phyloP scores from a whole-genome alignment of 192 early-diverging fungal species.

The Dissophora ornata region DNA sequence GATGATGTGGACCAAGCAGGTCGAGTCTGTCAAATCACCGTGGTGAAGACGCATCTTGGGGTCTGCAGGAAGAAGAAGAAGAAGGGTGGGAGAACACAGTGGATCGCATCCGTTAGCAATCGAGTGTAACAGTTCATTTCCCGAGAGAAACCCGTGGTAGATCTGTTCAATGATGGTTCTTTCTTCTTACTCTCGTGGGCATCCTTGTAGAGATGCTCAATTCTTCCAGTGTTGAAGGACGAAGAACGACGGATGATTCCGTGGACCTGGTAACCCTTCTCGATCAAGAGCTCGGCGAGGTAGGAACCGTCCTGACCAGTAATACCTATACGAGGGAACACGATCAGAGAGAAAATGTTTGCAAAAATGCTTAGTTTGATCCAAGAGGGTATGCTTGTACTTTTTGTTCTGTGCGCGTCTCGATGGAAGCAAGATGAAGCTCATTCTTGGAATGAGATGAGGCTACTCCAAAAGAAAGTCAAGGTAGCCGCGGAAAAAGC shows the following conservation, averaged over 20 bases:
- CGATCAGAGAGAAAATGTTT: not conserved
- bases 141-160: not conserved
- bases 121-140: not conserved
- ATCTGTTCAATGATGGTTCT: not conserved
- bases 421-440: too few species aligned
- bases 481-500: too few species aligned
- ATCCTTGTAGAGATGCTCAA: slow-evolving; percentile 81
- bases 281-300: slow-evolving; percentile 75
- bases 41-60: slow-evolving; percentile 81
- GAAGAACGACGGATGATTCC: slow-evolving; percentile 85
- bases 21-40: slow-evolving; percentile 84
- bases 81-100: not conserved
- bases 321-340: slow-evolving; percentile 60
- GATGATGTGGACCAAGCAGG: slow-evolving; percentile 79
- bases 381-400: too few species aligned
- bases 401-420: too few species aligned
- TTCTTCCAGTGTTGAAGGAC: slow-evolving; percentile 84
- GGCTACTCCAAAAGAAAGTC: too few species aligned
- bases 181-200: slow-evolving; percentile 64
- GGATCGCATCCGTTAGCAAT: too few species aligned
- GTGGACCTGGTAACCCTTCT: slow-evolving; percentile 81
- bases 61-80: slow-evolving; percentile 33
- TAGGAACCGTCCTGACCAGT: slow-evolving; percentile 87
- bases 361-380: too few species aligned
- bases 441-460: not conserved